A percentile compares a stretch with the other conserved stretches of the same genome.
Conservation (phyloP, 2,329 filamentous ascomycete genomes). For the Scedosporium aurantiacum region DNA sequence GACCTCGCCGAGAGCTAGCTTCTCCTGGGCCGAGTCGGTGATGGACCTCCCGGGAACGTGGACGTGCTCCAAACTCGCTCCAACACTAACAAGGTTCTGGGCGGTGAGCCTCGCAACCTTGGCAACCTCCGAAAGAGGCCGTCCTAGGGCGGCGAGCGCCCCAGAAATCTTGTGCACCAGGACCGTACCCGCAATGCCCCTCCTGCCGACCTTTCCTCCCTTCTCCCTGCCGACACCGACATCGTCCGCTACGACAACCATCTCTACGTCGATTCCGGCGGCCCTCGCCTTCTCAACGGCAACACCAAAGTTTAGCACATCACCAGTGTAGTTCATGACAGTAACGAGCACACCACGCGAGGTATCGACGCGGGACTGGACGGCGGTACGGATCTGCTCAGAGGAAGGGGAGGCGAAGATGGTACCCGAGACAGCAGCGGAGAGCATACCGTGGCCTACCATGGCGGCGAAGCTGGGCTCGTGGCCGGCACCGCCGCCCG, state of each 20-base stretch:
- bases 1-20: slow-evolving; percentile 43
- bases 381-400: slow-evolving; percentile 69
- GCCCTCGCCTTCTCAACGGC: slow-evolving; percentile 86
- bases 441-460: slow-evolving; percentile 71
- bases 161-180: slow-evolving; percentile 86
- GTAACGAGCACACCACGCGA: slow-evolving; percentile 73
- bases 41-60: slow-evolving; percentile 71
- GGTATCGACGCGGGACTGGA: slow-evolving; percentile 60
- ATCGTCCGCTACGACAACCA: slow-evolving; percentile 88
- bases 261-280: slow-evolving; percentile 65
- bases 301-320: slow-evolving; percentile 87
- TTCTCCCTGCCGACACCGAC: slow-evolving; percentile 73
- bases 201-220: slow-evolving; percentile 82
- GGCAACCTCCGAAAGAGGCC: slow-evolving; percentile 58
- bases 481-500: slow-evolving; percentile 81
- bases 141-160: slow-evolving; percentile 64
- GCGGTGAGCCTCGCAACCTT: slow-evolving; percentile 60
- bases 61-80: slow-evolving; percentile 79
- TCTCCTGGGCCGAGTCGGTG: slow-evolving; percentile 36
- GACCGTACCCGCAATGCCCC: slow-evolving; percentile 85
- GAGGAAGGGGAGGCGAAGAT: slow-evolving; percentile 76
- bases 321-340: slow-evolving; percentile 91
- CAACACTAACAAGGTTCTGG: slow-evolving; percentile 72
- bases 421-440: slow-evolving; percentile 73
- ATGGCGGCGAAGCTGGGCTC: slow-evolving; percentile 81